Evolutionary conservation across 768 basidiomycete species (phyloP).

Genomic region (Amanita thiersii): DNA sequence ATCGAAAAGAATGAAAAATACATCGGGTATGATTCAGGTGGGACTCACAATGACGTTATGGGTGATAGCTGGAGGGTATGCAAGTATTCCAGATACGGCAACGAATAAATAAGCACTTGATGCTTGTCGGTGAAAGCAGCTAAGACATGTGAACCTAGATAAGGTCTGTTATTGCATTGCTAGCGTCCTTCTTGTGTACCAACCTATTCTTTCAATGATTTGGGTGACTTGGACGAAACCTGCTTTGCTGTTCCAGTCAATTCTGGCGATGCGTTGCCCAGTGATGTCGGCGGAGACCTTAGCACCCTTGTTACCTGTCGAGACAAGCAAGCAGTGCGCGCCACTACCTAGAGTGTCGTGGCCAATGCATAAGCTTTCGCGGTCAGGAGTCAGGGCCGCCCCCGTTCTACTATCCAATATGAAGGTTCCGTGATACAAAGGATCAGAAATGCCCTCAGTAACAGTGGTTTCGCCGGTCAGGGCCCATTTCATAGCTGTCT

Average conservation of each 20-base stretch:
- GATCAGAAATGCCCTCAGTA: conserved; percentile 32
- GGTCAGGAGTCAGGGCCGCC: conserved; percentile 30
- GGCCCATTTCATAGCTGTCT: conserved; percentile 27
- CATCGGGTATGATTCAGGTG: background rate
- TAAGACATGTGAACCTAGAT: conserved; percentile 41
- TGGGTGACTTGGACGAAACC: conserved; percentile 44
- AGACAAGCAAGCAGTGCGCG: conserved; percentile 27
- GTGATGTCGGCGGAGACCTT: conserved; percentile 48
- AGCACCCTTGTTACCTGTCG: conserved; percentile 51
- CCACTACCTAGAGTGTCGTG: conserved; percentile 15
- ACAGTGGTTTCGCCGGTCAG: conserved; percentile 23
- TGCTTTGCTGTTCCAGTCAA: conserved; percentile 50
- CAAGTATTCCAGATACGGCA: conserved; percentile 54
- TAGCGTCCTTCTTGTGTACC: conserved; percentile 11
- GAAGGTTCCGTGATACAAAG: conserved; percentile 40
- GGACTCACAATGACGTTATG: conserved; percentile 24
- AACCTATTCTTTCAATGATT: conserved; percentile 58
- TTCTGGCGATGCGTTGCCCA: conserved; percentile 59
- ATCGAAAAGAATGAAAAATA: background rate
- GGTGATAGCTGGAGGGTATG: conserved; percentile 34
- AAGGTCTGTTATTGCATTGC: too few relatives aligned
- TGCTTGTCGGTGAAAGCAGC: conserved; percentile 46
- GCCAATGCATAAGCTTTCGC: conserved; percentile 28
- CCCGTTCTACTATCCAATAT: conserved; percentile 53
- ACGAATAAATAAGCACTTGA: conserved; percentile 47